Base-by-base conservation (phyloP, 768 basidiomycete species). In the Tricholoma sp. region DNA sequence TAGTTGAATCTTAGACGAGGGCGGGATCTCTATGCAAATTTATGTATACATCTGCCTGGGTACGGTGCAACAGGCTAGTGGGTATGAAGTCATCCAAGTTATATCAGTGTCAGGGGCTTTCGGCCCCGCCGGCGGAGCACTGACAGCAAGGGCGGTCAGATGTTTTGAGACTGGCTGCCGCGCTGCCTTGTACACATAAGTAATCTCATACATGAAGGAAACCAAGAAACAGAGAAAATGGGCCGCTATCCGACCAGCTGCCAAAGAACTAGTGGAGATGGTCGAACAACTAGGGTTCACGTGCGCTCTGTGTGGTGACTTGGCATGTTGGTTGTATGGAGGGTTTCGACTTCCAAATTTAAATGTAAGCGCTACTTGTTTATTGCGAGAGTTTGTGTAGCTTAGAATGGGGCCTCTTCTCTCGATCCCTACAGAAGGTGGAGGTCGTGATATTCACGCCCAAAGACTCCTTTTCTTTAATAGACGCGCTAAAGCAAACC, bases 291-390 rank as follows among this genome's bases (percentile, higher is more conserved):
- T 59, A 11, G 62, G 43, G 41, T 56, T 60, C 21, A 31, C 43
- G 18, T 59, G 53, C 41, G 58, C 56, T 22, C 35, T 60, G 6
- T 54, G 49, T 21, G 61, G 61, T 12, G 61, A 62, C 24, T 21
- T 60, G 16, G 57, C 52, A n/a, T 60, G 52, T 37, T 41, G 52
- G 45, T n/a, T 7, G 4, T 49, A 55, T 32, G 61, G 59, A 11
- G 11, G n/a, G 14, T 32, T 29, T 14, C 55, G 52, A 16, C n/a
- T 47, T 2, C 52, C 49, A 22, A 41, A 27, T 18, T n/a, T n/a
- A n/a, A n/a, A n/a, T n/a, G 59, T 49, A 21, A 52, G 61, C 49
- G 5, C 27, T 43, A 41, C 24, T 16, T 37, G 6, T 41, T 55
- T 43, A 47, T 19, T 27, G 12, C 12, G n/a, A 14, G n/a, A 14